Base-by-base conservation (phyloP, 176 grass and related monocot genomes). In the Aegilops umbellulata region DNA sequence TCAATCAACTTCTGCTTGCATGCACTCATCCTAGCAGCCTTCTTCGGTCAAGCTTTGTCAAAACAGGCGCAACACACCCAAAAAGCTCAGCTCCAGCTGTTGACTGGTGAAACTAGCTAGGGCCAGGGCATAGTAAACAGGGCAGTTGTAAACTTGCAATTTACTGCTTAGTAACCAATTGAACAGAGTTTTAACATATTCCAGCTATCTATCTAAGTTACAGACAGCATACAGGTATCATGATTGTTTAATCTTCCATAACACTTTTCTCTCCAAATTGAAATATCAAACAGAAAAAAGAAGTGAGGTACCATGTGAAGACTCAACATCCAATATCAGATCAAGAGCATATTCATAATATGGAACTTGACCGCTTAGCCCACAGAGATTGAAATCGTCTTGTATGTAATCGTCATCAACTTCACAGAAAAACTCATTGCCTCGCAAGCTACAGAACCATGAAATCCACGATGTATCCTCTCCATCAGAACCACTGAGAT, bases 281-380 rank as follows among this genome's bases (percentile, higher is more conserved):
- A 82, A 20, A 17, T 30, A 82, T 71, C 4, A 62, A 83, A 83
- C 51, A 46, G 10, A 34, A 7, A 82, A 82, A 65, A 67, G 14
- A 27, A 81, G 72, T 60, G 62, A n/a, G 10, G 17, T 90, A 92
- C 93, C 94, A 83, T 92, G 87, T 84, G 92, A 94, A 82, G 94
- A 97, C 46, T 97, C 94, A 12, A 90, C 82, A 71, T 97, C 94
- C 49, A 94, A 88, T 65, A 94, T 97, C 31, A 97, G 85, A 72
- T 97, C 94, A 86, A 97, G 92, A 64, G 94, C 94, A 85, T 94
- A 97, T 62, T 97, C 92, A 16, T 97, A 97, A 82, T 97, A 94
- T 4, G 92, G 94, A 57, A 97, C 90, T 88, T 94, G 92, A 65
- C 77, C 77, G 34, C 92, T 92, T 69, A 97, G 88, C 35, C 94